Base-by-base conservation (phyloP, 192 early-diverging fungal genomes). In the Mortierella antarctica region DNA sequence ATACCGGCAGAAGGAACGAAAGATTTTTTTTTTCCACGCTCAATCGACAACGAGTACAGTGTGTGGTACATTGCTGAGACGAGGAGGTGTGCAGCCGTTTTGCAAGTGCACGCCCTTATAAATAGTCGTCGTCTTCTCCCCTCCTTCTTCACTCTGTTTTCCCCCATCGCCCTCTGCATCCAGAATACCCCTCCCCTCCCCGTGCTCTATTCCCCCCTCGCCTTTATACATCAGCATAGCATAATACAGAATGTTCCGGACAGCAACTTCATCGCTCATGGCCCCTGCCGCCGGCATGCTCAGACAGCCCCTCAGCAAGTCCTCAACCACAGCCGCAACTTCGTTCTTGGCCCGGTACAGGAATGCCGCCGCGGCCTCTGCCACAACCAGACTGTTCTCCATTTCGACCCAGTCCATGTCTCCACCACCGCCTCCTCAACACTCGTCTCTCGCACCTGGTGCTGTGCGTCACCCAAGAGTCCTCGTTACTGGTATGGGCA, bases 401-500 rank as follows among this genome's bases (percentile, higher is more conserved):
- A 45, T 62, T 59, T 62, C 69, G n/a, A 15, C 69, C 13, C 10
- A 49, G 3, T 21, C 42, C 57, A n/a, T 15, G 40, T 56, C 45
- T 23, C 56, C 66, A 8, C 67, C 67, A 12, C 60, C 67, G 0
- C 54, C 65, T 13, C 60, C 60, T 44, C 62, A 56, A 45, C 44
- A 76, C 46, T 44, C 40, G 14, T 41, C 57, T 6, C n/a, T 20
- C 7, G 41, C 63, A 44, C 23, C 58, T 12, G n/a, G 65, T 17
- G 49, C 68, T 6, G 23, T 65, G 68, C 83, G 69, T 31, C 71
- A 82, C 40, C 89, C 89, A 2, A 85, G 88, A 31, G 86, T 91
- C 42, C 76, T 91, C 13, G 90, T 91, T 53, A 89, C 88, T 54
- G 90, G 90, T 79, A 87, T 67, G 55, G 6, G 31, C 31, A 31